These are phyloP conservation scores for Talaromyces marneffei DNA, from an alignment of 2,329 filamentous ascomycete genomes.

Conservation along the genomic window DNA sequence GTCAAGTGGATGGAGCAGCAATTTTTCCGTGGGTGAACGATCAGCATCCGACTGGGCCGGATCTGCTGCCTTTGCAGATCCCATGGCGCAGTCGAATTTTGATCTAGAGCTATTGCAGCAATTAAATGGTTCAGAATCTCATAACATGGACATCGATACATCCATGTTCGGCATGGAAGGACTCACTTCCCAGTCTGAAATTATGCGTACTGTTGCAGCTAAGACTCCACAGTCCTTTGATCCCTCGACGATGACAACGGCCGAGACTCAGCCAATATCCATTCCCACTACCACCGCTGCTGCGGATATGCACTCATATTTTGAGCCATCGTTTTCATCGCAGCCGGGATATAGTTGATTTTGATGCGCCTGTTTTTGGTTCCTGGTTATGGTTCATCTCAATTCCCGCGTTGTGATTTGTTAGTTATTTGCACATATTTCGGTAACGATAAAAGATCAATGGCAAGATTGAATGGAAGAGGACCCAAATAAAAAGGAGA, in stretches of 20 bases:
- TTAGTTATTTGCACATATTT: not conserved
- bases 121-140: constrained; percentile 29
- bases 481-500: not conserved
- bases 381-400: not conserved
- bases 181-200: not conserved
- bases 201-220: not conserved
- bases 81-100: constrained; percentile 35
- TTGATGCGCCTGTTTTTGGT: not conserved
- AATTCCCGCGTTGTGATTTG: not conserved
- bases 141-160: constrained; percentile 22
- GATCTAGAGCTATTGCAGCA: constrained; percentile 35
- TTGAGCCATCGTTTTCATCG: constrained; percentile 3
- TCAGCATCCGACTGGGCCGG: constrained; percentile 30
- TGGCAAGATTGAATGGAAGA: not conserved
- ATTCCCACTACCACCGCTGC: constrained; percentile 4
- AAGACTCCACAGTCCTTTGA: constrained; percentile 1
- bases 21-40: constrained; percentile 24
- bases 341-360: constrained; percentile 4
- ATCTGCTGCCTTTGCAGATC: constrained; percentile 25
- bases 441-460: not conserved
- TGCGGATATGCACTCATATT: constrained; percentile 2
- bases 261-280: constrained; percentile 11
- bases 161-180: not conserved
- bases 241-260: not conserved
- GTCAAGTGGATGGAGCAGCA: constrained; percentile 31